Base-by-base conservation (phyloP, 805 yeast species). In the Suhomyces canberraensis region DNA sequence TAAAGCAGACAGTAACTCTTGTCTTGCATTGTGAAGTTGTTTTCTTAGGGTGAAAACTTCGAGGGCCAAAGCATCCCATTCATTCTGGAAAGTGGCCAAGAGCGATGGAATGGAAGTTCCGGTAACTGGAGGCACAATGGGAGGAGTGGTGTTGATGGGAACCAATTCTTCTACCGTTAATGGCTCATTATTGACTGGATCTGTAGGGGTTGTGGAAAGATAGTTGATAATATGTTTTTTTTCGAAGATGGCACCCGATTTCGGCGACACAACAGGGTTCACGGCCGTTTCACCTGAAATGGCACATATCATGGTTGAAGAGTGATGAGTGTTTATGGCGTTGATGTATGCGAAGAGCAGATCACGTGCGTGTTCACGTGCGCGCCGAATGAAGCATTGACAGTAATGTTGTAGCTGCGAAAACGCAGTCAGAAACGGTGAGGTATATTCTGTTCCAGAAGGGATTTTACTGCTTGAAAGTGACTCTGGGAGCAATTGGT, bases 1-100 rank as follows among this genome's bases (percentile, higher is more conserved):
- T 27, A 89, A 62, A 0, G 95, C 81, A 2, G 83, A 64, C 20
- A 93, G 81, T 33, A 90, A 64, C 50, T 88, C 91, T 47, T 84
- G 78, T 40, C 83, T 74, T 1, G 89, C 71, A 16, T 68, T 66
- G 35, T 71, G 75, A 25, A 89, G 66, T 47, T 84, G 88, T 54
- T 85, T 84, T 42, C 93, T 71, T 44, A 90, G 64, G 26, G 79
- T 75, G 51, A 87, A 88, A 15, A 84, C 71, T 52, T 91, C 97
- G 35, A 90, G 64, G 19, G 91, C 85, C 29, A 86, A 56, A 0
- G 96, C 77, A 53, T 90, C 97, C 89, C 95, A 90, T 58, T 89
- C 96, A 41, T 81, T 78, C 55, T 90, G 96, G 44, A 90, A 77
- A 2, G 84, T 66, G 2, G 86, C 69, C 34, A 90, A 65, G 48